Evolutionary conservation across 106 monocot genomes (phyloP).

Genomic region (Gastrodia elata): DNA sequence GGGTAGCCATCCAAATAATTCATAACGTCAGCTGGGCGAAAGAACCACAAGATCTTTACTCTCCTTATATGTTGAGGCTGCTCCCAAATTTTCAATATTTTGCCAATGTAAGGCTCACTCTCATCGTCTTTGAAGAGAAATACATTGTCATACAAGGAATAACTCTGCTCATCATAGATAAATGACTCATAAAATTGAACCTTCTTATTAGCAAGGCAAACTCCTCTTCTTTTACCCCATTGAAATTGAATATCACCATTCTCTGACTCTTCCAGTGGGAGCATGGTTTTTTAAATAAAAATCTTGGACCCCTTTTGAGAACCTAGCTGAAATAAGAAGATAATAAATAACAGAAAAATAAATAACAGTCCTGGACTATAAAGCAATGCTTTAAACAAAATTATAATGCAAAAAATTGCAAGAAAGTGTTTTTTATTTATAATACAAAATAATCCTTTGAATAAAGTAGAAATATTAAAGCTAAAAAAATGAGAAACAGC

Average conservation of each 20-base stretch:
- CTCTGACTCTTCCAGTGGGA: constrained; percentile 11
- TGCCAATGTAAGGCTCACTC: constrained; percentile 49
- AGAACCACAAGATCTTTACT: constrained; percentile 75
- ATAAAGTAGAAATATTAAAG: neutral
- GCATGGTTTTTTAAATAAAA: constrained; percentile 9
- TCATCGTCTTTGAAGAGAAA: constrained; percentile 50
- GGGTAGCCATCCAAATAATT: constrained; percentile 32
- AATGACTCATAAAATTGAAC: constrained; percentile 64
- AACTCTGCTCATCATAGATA: constrained; percentile 33
- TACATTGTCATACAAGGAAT: constrained; percentile 63
- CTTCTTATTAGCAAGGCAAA: constrained; percentile 24
- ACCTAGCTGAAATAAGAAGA: neutral
- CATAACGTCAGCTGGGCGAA: constrained; percentile 39
- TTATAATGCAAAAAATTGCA: neutral
- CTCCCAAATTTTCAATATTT: constrained; percentile 79
- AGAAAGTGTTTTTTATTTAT: neutral
- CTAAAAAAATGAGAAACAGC: neutral
- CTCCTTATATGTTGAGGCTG: constrained; percentile 26
- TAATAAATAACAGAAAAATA: neutral
- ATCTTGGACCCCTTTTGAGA: neutral
- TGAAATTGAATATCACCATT: constrained; percentile 27
- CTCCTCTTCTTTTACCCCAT: constrained; percentile 52
- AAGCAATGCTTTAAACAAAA: neutral
- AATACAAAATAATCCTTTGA: neutral
- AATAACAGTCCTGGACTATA: neutral